Evolutionary conservation across 225 moss, liverwort and hornwort species (phyloP), one percentile per base, ranked within the genome.

Genomic region (Pleurozium schreberi): DNA sequence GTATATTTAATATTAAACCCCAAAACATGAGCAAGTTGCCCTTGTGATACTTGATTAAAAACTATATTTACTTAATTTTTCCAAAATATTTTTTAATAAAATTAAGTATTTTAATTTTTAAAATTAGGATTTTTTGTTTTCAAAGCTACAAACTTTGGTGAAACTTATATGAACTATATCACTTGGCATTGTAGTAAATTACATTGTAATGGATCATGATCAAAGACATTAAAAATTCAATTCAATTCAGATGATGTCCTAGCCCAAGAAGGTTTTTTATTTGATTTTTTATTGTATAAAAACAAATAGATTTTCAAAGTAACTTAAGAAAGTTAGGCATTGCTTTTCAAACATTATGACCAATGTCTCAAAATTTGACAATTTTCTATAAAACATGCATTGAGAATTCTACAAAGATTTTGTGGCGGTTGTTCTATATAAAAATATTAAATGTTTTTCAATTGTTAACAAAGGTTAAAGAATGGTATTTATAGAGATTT

Each of bases 1-100:
- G 15, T 14, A 62, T 14, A 30, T 62, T 30, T 62, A 30, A 30
- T 62, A 62, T 30, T 8, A 62, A 67, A 67, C 1, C 8, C 21
- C 21, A 21, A 67, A 67, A 6, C 3, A 1, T 1, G 0, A 68
- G 12, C 2, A n/a, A 21, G 1, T n/a, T 67, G 19, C 22, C 12
- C 2, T 68, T 12, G 2, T 6, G 1, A n/a, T 68, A 22, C 7
- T n/a, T 68, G 68, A 67, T 38, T 20, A 18, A 38, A 21, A n/a
- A 68, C 3, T 7, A 21, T 1, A 8, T n/a, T 67, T 67, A 12
- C 3, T 67, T 67, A 21, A 38, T 36, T n/a, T 67, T 67, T 36
- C 6, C 11, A 38, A 20, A 36, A 20, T 0, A 6, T 3, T 1
- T 19, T 19, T 19, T 20, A 6, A 10, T 38, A 38, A 38, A 21